phyloP scores from a whole-genome alignment of 371 early-diverging fungal species.

The Mortierella sp. region DNA sequence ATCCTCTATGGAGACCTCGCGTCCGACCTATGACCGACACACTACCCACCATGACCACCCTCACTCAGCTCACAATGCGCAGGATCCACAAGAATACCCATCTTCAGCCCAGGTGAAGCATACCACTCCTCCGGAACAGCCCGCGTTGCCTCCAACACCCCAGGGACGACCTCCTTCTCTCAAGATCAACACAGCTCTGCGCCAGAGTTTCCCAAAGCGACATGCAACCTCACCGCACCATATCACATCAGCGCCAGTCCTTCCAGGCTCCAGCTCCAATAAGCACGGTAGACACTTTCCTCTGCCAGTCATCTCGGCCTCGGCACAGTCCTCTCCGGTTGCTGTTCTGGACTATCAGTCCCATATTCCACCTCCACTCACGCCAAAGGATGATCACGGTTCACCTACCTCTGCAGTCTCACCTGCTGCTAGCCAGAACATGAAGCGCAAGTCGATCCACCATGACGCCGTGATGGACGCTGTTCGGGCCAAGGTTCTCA shows the following conservation, averaged over 20 bases:
- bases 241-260: neutral
- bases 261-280: slow-evolving; percentile 1
- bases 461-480: slow-evolving; percentile 13
- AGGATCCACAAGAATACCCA: neutral
- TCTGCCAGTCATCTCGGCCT: neutral
- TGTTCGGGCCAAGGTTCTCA: slow-evolving; percentile 2
- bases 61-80: neutral
- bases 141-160: slow-evolving; percentile 30
- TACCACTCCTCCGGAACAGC: slow-evolving; percentile 3
- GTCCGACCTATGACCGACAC: neutral
- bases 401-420: neutral
- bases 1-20: neutral
- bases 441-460: slow-evolving; percentile 11
- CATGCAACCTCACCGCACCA: too few relatives aligned
- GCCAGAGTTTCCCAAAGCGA: slow-evolving; percentile 17
- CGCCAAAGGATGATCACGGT: neutral
- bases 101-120: neutral
- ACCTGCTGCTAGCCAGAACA: neutral
- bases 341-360: slow-evolving; percentile 1
- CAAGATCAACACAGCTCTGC: slow-evolving; percentile 40
- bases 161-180: slow-evolving; percentile 40
- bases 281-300: neutral
- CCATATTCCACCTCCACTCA: slow-evolving; percentile 1
- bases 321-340: slow-evolving; percentile 2
- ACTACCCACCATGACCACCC: neutral